Conservation (phyloP, 1,284 basidiomycete species). For the Vanrija sp. region DNA sequence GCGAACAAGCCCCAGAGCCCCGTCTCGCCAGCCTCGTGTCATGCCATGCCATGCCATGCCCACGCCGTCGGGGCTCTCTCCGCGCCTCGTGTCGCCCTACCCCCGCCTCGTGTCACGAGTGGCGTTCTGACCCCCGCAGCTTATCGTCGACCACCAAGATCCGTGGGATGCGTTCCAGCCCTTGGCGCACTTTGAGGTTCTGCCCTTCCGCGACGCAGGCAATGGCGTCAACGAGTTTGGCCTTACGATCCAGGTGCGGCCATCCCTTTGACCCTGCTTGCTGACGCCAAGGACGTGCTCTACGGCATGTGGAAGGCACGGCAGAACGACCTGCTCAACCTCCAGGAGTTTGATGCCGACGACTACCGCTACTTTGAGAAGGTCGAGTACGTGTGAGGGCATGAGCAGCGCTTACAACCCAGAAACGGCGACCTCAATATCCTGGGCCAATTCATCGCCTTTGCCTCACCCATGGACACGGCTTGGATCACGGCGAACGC, state of each 20-base stretch:
- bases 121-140: constrained; percentile 53
- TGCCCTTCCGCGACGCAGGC: constrained; percentile 95
- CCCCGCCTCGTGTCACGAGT: no score
- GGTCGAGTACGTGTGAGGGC: constrained; percentile 58
- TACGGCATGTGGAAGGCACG: constrained; percentile 96
- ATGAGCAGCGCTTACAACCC: background rate
- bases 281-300: constrained; percentile 64
- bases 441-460: constrained; percentile 79
- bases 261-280: no score
- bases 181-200: constrained; percentile 82
- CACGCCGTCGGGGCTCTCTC: no score
- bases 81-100: no score
- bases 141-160: constrained; percentile 86
- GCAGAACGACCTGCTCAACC: constrained; percentile 79
- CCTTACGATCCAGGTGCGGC: constrained; percentile 67
- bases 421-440: constrained; percentile 97
- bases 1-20: background rate
- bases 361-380: constrained; percentile 79
- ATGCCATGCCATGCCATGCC: no score
- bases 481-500: constrained; percentile 19
- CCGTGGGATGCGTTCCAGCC: constrained; percentile 95
- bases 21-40: no score
- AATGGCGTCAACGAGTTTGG: constrained; percentile 89
- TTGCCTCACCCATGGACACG: constrained; percentile 79
- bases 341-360: constrained; percentile 72